These are phyloP conservation scores for Hypoxylon sp. DNA, from an alignment of 2,329 filamentous ascomycete species.

Conservation along the genomic window DNA sequence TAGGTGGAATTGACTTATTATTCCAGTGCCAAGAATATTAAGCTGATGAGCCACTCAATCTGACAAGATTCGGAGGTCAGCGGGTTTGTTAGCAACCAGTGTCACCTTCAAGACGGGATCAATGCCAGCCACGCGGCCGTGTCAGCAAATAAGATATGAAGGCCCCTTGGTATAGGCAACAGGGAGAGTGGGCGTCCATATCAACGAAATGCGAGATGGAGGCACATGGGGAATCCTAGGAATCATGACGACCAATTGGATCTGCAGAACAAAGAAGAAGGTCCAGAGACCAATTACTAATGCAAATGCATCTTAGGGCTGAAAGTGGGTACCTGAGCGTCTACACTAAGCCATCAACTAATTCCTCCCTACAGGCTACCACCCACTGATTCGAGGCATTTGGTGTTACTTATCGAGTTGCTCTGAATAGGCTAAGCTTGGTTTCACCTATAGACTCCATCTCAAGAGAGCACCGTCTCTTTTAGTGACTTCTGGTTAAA, in stretches of 20 bases:
- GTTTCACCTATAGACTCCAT: background rate
- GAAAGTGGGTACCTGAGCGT: slow-evolving; percentile 16
- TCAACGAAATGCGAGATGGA: slow-evolving; percentile 18
- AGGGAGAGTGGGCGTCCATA: slow-evolving; percentile 4
- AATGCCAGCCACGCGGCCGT: slow-evolving; percentile 18
- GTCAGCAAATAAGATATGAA: slow-evolving; percentile 16
- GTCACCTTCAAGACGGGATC: background rate
- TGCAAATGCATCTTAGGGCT: slow-evolving; percentile 17
- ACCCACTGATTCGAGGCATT: background rate
- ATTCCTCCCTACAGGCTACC: too few relatives aligned
- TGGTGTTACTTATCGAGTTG: background rate
- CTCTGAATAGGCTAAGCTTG: background rate
- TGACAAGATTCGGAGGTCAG: slow-evolving; percentile 8
- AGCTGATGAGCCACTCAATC: slow-evolving; percentile 25
- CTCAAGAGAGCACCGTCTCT: background rate
- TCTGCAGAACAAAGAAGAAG: slow-evolving; percentile 20
- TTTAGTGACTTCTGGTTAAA: background rate
- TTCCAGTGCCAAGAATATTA: slow-evolving; percentile 24
- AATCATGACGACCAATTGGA: slow-evolving; percentile 18
- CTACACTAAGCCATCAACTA: too few relatives aligned
- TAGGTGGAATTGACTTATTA: slow-evolving; percentile 19
- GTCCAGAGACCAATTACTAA: slow-evolving; percentile 17
- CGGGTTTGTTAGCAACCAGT: background rate
- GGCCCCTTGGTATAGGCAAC: slow-evolving; percentile 7
- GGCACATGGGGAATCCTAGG: slow-evolving; percentile 8